Conservation (phyloP, 768 basidiomycete species). For the Stropharia rugosoannulata region DNA sequence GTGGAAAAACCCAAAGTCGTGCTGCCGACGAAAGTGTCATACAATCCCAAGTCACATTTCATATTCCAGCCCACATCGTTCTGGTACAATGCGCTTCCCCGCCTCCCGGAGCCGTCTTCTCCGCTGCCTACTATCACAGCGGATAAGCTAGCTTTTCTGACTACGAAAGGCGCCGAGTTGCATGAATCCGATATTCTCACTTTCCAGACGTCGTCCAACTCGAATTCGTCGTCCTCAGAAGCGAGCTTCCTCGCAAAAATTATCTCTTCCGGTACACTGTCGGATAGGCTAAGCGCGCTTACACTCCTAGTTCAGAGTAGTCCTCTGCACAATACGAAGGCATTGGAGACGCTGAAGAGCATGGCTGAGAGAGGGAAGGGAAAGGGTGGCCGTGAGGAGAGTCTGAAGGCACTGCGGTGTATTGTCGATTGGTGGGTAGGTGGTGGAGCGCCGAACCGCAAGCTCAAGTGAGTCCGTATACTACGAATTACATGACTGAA, state of each 20-base stretch:
- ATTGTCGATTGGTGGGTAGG: conserved; percentile 98
- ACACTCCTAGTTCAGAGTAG: conserved; percentile 87
- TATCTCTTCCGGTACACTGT: conserved; percentile 84
- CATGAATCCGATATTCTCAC: conserved; percentile 42
- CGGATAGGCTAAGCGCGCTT: conserved; percentile 88
- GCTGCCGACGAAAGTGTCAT: conserved; percentile 32
- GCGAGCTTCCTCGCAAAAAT: conserved; percentile 81
- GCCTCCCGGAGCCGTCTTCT: conserved; percentile 31
- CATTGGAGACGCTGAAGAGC: conserved; percentile 69
- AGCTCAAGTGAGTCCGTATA: conserved; percentile 65
- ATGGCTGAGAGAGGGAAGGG: conserved; percentile 80
- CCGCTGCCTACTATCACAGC: conserved; percentile 35
- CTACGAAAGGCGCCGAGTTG: conserved; percentile 45
- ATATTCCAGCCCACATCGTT: conserved; percentile 41
- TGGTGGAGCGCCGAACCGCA: conserved; percentile 85
- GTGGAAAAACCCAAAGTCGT: conserved; percentile 20
- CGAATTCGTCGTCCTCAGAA: conserved; percentile 71
- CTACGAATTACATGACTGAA: not conserved
- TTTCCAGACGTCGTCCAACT: conserved; percentile 50
- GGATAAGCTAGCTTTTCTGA: conserved; percentile 42
- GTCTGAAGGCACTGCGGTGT: conserved; percentile 85
- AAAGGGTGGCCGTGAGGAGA: conserved; percentile 91
- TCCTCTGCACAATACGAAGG: conserved; percentile 82
- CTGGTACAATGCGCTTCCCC: conserved; percentile 54
- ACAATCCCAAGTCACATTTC: conserved; percentile 38